Base-by-base conservation (phyloP, 2,329 filamentous ascomycete species). In the Orbilia javanica region DNA sequence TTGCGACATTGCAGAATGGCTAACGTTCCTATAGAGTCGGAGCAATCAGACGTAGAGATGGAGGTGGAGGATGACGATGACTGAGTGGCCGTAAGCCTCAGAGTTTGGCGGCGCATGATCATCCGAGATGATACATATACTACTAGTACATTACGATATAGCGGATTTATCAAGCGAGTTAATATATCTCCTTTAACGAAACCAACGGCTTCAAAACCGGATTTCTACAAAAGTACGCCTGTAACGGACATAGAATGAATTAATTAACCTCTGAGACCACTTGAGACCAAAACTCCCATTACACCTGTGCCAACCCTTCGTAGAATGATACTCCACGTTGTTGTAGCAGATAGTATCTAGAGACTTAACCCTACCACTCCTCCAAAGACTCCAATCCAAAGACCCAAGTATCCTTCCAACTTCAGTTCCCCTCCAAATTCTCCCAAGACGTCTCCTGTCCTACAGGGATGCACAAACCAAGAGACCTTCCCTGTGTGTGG, bases 401-500 rank as follows among this genome's bases (percentile, higher is more conserved):
- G 85, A 85, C 93, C 88, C 82, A 98, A 87, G 86, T 98, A 98
- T 81, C 90, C 87, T 82, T 90, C 83, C 4, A 86, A 84, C 18
- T 81, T 84, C 52, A 86, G 80, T n/a, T 82, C 79, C 18, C n/a
- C 42, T 15, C 31, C 52, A 84, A 82, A 90, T 64, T 86, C 86
- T 81, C 87, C 86, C 88, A 98, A 92, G 65, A 92, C 92, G 80
- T 95, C 91, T 70, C 92, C 92, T 7, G 96, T 92, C 83, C 93
- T 89, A 85, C 96, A 98, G 25, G 96, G 95, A 85, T 99, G 96
- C 81, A 98, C 88, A 84, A 97, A 97, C 84, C 95, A 97, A 62
- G 90, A 89, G 46, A 94, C 93, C 74, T 90, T 84, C 66, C 91
- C 92, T 73, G 90, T 93, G 75, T 92, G 84, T 65, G 96, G 95